Evolutionary conservation across 2,329 filamentous ascomycete genomes (phyloP).

Genomic region (Aotearoamyces nothofagi): DNA sequence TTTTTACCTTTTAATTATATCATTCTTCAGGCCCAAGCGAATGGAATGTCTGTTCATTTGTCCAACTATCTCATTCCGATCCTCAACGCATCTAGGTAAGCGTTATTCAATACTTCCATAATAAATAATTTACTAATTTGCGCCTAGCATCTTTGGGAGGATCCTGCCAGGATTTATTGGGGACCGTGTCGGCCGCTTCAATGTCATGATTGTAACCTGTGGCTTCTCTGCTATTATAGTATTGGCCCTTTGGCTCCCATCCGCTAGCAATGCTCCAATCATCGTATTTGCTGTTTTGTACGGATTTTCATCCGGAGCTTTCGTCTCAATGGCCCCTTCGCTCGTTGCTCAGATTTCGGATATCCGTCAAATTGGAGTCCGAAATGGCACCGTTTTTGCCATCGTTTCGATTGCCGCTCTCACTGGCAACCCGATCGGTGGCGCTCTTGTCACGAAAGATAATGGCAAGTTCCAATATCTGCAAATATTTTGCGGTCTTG

Average conservation of each 20-base stretch:
- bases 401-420: conserved; percentile 48
- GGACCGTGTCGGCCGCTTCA: conserved; percentile 37
- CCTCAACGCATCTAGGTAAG: conserved; percentile 30
- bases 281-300: conserved; percentile 53
- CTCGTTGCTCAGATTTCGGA: conserved; percentile 58
- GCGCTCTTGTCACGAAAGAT: conserved; percentile 37
- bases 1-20: conserved; percentile 37
- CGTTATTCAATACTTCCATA: conserved; percentile 1
- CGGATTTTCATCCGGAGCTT: conserved; percentile 53
- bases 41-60: conserved; percentile 31
- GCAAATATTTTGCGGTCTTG: conserved; percentile 49
- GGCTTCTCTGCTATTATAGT: conserved; percentile 28
- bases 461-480: conserved; percentile 31
- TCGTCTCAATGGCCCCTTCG: conserved; percentile 45
- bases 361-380: conserved; percentile 51
- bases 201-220: conserved; percentile 33
- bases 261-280: conserved; percentile 35
- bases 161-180: conserved; percentile 36
- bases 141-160: conserved; percentile 33
- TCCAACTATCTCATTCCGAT: conserved; percentile 37
- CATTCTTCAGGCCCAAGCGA: conserved; percentile 23
- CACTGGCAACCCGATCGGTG: conserved; percentile 52
- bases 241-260: conserved; percentile 37
- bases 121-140: conserved; percentile 3
- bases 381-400: conserved; percentile 49